Evolutionary conservation across 2,329 filamentous ascomycete genomes (phyloP), one percentile per base, ranked within the genome.

Genomic region (Penicillium sp.): DNA sequence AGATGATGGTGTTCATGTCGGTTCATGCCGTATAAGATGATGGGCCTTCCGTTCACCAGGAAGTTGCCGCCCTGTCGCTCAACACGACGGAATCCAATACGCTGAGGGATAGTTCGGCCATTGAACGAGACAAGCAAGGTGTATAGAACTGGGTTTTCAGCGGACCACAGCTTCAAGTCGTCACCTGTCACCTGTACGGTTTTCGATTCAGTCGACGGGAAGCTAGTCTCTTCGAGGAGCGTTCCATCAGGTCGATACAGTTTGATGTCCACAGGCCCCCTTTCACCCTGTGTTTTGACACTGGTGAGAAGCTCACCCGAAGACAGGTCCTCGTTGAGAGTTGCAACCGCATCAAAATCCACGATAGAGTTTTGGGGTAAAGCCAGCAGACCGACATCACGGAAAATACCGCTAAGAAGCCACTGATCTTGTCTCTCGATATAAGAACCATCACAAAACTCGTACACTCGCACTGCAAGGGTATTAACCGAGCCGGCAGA

Each of bases 371-470:
- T n/a, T 6, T 76, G 74, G 0, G 86, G 84, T 60, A 90, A 86
- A 0, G 83, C 82, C 10, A 90, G 73, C 5, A 91, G 77, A 55
- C 85, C 82, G 0, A 91, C 88, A 69, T 91, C 88, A 22, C 89
- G 82, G 70, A 89, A 91, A 42, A 90, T 91, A 5, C 85, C 81
- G 19, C 54, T 56, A 1, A 56, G 30, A 47, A 56, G 54, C 88
- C 88, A 90, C 70, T 89, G 87, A 71, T 90, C 87, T 68, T 88
- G 76, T 58, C 90, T 88, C 72, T 91, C 89, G 37, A 91, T 88
- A 67, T 91, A 91, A 0, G 85, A 85, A 1, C 86, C 89, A 66
- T 90, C 88, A 37, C 83, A 90, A 80, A 86, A 90, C 70, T 91
- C 88, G 65, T 91, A 91, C 0, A 91, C 89, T n/a, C 84, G 80